Evolutionary conservation across 179 eudicot genomes (phyloP).

Genomic region (Patellifolia procumbens): DNA sequence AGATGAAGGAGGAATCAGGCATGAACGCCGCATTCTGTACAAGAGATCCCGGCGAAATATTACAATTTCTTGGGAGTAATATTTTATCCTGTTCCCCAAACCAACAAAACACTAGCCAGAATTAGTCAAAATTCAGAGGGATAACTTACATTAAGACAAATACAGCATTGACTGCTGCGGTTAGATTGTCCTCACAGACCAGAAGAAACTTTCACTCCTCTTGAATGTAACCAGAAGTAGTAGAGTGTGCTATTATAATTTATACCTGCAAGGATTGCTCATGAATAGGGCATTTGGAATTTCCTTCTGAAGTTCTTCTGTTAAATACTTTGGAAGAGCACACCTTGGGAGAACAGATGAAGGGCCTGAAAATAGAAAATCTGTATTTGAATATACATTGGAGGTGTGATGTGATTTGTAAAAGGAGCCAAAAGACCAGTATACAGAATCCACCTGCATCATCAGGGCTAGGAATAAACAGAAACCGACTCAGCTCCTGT

Average conservation of each 20-base stretch:
- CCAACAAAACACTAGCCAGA: constrained; percentile 20
- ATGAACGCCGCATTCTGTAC: constrained; percentile 89
- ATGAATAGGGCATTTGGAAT: constrained; percentile 75
- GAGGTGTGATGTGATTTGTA: not conserved
- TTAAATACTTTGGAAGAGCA: constrained; percentile 78
- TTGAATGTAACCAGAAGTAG: too few relatives aligned
- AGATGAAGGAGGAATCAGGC: constrained; percentile 78
- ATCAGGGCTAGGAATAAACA: constrained; percentile 91
- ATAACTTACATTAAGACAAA: constrained; percentile 1
- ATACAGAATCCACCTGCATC: constrained; percentile 58
- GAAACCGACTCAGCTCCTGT: constrained; percentile 72
- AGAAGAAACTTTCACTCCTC: not conserved
- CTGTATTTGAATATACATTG: not conserved
- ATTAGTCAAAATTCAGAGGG: not conserved
- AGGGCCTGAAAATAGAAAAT: constrained; percentile 56
- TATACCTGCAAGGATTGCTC: constrained; percentile 98
- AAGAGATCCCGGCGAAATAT: constrained; percentile 88
- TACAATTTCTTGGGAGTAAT: constrained; percentile 81
- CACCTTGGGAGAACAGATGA: constrained; percentile 90
- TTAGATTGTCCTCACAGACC: not conserved
- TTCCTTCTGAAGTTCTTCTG: constrained; percentile 72
- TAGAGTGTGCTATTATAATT: too few relatives aligned
- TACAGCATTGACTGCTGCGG: not conserved
- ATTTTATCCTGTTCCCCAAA: constrained; percentile 65
- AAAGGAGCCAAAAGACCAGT: not conserved